phyloP scores from a whole-genome alignment of 2,329 filamentous ascomycete species.

The Raffaelea albimanens region DNA sequence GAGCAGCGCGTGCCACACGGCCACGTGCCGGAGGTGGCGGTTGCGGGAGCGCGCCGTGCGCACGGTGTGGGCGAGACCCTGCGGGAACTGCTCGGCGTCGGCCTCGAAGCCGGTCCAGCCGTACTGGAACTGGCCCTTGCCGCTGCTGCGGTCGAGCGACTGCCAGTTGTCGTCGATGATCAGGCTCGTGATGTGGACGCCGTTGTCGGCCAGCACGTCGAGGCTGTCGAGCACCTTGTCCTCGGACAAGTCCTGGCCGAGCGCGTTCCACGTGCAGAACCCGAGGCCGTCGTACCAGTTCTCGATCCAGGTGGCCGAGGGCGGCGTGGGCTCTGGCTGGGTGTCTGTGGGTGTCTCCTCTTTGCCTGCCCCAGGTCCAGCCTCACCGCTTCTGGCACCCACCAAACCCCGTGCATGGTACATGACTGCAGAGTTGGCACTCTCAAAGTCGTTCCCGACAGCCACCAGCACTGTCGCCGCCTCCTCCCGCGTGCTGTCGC shows the following conservation, averaged over 20 bases:
- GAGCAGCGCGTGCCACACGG: constrained; percentile 86
- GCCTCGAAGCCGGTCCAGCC: constrained; percentile 83
- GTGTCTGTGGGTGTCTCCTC: neutral
- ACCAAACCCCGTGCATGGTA: constrained; percentile 73
- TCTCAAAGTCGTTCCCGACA: constrained; percentile 62
- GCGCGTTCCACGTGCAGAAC: constrained; percentile 94
- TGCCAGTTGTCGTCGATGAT: constrained; percentile 99
- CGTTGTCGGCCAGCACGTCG: constrained; percentile 56
- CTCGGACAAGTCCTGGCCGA: constrained; percentile 76
- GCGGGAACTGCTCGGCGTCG: constrained; percentile 66
- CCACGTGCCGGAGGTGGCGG: constrained; percentile 69
- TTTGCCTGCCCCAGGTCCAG: no score
- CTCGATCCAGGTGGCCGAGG: constrained; percentile 54
- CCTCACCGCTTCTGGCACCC: neutral
- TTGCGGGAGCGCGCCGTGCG: constrained; percentile 58
- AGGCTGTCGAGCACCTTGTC: constrained; percentile 70
- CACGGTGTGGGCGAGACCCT: constrained; percentile 65
- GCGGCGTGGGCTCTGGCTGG: constrained; percentile 25
- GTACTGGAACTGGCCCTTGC: constrained; percentile 43
- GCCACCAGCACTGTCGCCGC: constrained; percentile 58
- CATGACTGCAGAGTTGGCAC: constrained; percentile 70
- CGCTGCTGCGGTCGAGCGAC: constrained; percentile 46
- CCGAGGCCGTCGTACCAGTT: constrained; percentile 89
- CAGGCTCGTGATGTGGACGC: constrained; percentile 71
- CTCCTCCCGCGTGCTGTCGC: constrained; percentile 51